Base-by-base conservation (phyloP, 2,329 filamentous ascomycete genomes). In the Cladosporium sp. region DNA sequence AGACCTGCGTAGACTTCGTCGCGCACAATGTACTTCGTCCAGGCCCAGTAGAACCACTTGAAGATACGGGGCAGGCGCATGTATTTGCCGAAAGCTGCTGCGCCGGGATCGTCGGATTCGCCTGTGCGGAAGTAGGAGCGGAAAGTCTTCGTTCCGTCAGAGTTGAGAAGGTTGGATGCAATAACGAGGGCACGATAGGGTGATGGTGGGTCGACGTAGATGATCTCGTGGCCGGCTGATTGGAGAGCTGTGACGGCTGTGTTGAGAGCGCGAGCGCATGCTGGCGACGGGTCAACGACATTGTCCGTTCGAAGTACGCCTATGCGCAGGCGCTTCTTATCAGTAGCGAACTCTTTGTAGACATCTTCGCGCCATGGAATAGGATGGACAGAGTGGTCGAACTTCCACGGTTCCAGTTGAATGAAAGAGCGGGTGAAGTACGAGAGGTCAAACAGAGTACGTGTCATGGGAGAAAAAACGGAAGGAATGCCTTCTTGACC, bases 381-480 rank as follows among this genome's bases (percentile, higher is more conserved):
- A 0, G 89, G 90, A 62, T 95, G 89, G 1, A 92, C 88, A 0
- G 82, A 85, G 59, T 88, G 84, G 64, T 95, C 91, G 62, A 94
- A 95, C 52, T 79, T 84, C 91, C 91, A 96, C 0, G 90, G 88
- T 68, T 87, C 75, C 83, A 93, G 92, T 43, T 80, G 72, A 49
- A 96, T 79, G 49, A 96, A 72, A 7, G 82, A 79, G 46, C 83
- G 82, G 3, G 88, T 87, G 67, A 96, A 96, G 70, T 95, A 95
- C 1, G 78, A 78, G 53, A 96, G 72, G 63, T 96, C 91, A 55
- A 83, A 79, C 52, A 95, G 70, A 0, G 90, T 95, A 47, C 90
- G 79, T 2, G 91, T 82, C 92, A 97, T 96, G 4, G 91, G 91
- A 51, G 87, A 92, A 70, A 91, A 95, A 16, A 95, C 89, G 55